phyloP scores from a whole-genome alignment of 768 basidiomycete genomes.

The Coprinellus aureogranulatus region DNA sequence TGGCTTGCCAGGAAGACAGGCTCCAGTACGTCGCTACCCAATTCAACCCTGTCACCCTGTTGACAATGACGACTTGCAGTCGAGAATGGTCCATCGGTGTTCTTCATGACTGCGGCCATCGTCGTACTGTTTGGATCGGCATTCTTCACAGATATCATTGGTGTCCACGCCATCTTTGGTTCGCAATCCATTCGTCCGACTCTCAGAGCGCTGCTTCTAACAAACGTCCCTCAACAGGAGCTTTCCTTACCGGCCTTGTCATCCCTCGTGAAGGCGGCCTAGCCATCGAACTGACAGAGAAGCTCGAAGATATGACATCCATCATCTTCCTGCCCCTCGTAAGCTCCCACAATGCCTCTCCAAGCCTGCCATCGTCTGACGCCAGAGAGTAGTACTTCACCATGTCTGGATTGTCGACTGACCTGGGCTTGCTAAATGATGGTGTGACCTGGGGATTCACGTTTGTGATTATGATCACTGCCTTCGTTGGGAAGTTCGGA shows the following conservation, averaged over 20 bases:
- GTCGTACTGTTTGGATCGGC: constrained; percentile 80
- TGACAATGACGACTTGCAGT: too few species aligned
- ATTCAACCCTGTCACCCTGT: too few species aligned
- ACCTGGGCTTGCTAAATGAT: constrained; percentile 79
- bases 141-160: constrained; percentile 92
- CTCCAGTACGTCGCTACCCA: constrained; percentile 41
- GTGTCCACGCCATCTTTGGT: constrained; percentile 91
- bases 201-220: not conserved
- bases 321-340: constrained; percentile 89
- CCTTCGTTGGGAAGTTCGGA: constrained; percentile 87
- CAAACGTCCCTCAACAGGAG: constrained; percentile 43
- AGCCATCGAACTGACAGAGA: constrained; percentile 84
- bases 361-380: too few species aligned
- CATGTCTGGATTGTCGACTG: constrained; percentile 83
- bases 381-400: constrained; percentile 73
- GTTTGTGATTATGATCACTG: constrained; percentile 71
- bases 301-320: constrained; percentile 92
- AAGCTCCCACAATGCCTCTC: constrained; percentile 17
- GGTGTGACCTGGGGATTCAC: constrained; percentile 91
- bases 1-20: constrained; percentile 81
- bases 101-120: constrained; percentile 86
- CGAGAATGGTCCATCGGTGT: constrained; percentile 80
- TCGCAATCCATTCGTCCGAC: constrained; percentile 10
- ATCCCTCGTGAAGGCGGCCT: constrained; percentile 89
- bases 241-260: constrained; percentile 77